Conservation (phyloP, 805 yeast species). For the Suhomyces sp. region DNA sequence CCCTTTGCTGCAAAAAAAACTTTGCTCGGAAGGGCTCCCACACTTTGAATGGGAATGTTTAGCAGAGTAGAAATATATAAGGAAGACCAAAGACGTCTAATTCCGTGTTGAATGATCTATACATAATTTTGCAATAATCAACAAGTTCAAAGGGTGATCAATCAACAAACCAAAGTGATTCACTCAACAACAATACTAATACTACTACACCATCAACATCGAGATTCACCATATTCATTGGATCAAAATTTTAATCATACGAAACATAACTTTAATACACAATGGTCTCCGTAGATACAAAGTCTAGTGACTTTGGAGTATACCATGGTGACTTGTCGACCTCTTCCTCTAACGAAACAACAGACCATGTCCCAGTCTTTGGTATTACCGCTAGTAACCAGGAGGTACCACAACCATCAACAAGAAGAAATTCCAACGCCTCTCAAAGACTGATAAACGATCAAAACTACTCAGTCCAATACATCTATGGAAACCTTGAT, state of each 20-base stretch:
- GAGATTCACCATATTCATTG: too few species aligned
- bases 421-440: constrained; percentile 17
- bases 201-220: too few species aligned
- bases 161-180: too few species aligned
- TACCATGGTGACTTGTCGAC: constrained; percentile 6
- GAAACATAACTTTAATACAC: too few species aligned
- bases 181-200: too few species aligned
- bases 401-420: not conserved
- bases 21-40: constrained; percentile 1
- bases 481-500: constrained; percentile 33
- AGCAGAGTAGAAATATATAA: too few species aligned
- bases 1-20: constrained; percentile 2
- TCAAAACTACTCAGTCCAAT: constrained; percentile 24
- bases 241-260: too few species aligned
- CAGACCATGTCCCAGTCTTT: constrained; percentile 2
- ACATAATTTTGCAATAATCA: too few species aligned
- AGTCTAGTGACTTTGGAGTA: constrained; percentile 3
- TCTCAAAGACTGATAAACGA: constrained; percentile 13
- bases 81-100: too few species aligned
- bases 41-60: too few species aligned
- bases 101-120: too few species aligned
- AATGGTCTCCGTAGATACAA: constrained; percentile 4
- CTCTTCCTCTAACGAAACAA: constrained; percentile 15
- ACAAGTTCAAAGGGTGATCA: too few species aligned
- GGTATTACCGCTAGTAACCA: constrained; percentile 5